phyloP scores from a whole-genome alignment of 345 rosid genomes.

The Bruguiera gymnorhiza region DNA sequence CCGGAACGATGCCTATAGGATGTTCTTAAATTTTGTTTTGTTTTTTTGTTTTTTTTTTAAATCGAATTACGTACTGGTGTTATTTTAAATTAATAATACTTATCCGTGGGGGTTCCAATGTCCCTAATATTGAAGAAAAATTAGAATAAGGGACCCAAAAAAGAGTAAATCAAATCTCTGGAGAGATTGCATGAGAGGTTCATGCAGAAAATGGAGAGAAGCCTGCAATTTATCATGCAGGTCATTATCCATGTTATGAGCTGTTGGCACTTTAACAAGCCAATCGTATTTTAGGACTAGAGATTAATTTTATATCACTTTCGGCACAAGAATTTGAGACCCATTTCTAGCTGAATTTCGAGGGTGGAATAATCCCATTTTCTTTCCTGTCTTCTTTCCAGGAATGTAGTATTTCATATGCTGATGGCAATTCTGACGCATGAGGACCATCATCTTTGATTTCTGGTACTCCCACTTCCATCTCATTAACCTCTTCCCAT shows the following conservation, averaged over 20 bases:
- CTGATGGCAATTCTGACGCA: slow-evolving; percentile 47
- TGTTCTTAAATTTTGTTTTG: too few relatives aligned
- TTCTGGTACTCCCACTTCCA: slow-evolving; percentile 11
- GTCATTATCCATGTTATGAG: too few relatives aligned
- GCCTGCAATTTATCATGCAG: too few relatives aligned
- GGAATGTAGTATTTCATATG: slow-evolving; percentile 54
- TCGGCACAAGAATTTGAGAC: neutral
- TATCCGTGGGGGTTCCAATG: too few relatives aligned
- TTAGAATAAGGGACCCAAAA: too few relatives aligned
- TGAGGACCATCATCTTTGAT: slow-evolving; percentile 28
- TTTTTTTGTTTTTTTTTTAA: too few relatives aligned
- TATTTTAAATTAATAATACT: too few relatives aligned
- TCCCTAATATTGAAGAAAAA: too few relatives aligned
- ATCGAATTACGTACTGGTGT: too few relatives aligned
- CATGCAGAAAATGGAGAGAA: neutral
- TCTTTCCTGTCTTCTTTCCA: slow-evolving; percentile 57
- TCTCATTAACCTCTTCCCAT: slow-evolving; percentile 26
- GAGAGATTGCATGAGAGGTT: neutral
- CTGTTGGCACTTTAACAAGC: neutral
- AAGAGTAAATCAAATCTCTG: too few relatives aligned
- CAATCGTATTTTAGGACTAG: too few relatives aligned
- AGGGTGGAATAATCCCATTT: slow-evolving; percentile 32
- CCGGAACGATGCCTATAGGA: too few relatives aligned
- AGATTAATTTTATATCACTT: neutral
- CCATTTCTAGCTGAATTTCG: slow-evolving; percentile 19